Base-by-base conservation (phyloP, 768 basidiomycete species). In the Dioszegia aurantiaca region DNA sequence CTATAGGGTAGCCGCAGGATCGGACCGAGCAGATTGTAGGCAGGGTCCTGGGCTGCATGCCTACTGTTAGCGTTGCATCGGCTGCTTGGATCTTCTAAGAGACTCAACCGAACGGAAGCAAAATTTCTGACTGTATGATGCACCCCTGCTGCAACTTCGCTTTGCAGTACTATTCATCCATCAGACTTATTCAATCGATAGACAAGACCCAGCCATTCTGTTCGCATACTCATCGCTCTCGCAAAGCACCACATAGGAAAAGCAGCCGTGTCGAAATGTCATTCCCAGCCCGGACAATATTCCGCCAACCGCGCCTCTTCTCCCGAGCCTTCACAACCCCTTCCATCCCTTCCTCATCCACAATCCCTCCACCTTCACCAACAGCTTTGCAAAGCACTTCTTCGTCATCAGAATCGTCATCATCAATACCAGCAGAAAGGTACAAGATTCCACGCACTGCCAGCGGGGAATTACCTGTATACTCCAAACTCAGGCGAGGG, bases 1-100 rank as follows among this genome's bases (percentile, higher is more conserved):
- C 73, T 94, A 73, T 93, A 82, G 83, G 45, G 23, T 17, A 31
- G 59, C 33, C 31, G 44, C 27, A 60, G 53, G 49, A 36, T 17
- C 39, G 43, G 23, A 53, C 37, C 10, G 12, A 41, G 42, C n/a
- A 45, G 26, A 48, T 39, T 57, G 26, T 52, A 27, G 39, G 41
- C 24, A 49, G 45, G 36, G 26, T 37, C 31, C 43, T 47, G 56
- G 30, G 45, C 44, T 26, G 14, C 9, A 21, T 27, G 40, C 11
- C 26, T 4, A 2, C n/a, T n/a, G 21, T 28, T 14, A n/a, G 40
- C 19, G 36, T 37, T 37, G 17, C 49, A 37, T 52, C 28, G 19
- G 36, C n/a, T n/a, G n/a, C n/a, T n/a, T 30, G 49, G 49, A 36
- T 11, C 12, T 2, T n/a, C 47, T 9, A 24, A 19, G 51, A 33